phyloP scores from a whole-genome alignment of 1,284 basidiomycete species.

The Cutaneotrichosporon spelunceum region DNA sequence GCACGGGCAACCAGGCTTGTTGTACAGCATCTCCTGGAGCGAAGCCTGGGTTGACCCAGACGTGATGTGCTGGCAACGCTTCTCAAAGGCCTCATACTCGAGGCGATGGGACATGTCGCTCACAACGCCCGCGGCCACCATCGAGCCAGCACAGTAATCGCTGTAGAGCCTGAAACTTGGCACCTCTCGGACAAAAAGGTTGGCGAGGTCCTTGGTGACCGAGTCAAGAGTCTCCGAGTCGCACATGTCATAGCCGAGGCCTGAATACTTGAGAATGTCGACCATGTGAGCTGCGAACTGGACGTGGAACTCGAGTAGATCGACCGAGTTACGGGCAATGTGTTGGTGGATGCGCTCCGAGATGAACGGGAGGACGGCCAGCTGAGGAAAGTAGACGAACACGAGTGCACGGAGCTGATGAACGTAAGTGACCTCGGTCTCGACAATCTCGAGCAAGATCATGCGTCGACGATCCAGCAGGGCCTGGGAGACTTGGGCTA shows the following conservation, averaged over 20 bases:
- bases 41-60: constrained; percentile 48
- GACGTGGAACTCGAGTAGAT: constrained; percentile 71
- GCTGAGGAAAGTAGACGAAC: constrained; percentile 54
- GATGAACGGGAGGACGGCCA: constrained; percentile 50
- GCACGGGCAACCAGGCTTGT: constrained; percentile 24
- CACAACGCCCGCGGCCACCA: constrained; percentile 70
- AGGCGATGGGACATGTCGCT: constrained; percentile 58
- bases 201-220: constrained; percentile 60
- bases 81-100: constrained; percentile 80
- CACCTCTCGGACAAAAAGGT: constrained; percentile 66
- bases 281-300: constrained; percentile 57
- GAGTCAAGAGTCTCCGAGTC: constrained; percentile 45
- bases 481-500: constrained; percentile 26
- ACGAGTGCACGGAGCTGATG: constrained; percentile 71
- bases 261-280: constrained; percentile 56
- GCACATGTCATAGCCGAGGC: constrained; percentile 53
- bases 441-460: constrained; percentile 64
- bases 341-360: constrained; percentile 41
- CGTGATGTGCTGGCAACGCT: constrained; percentile 61
- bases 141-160: constrained; percentile 76
- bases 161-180: constrained; percentile 72
- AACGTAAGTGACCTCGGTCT: constrained; percentile 77
- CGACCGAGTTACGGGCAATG: constrained; percentile 68
- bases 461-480: constrained; percentile 40
- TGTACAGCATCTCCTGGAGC: constrained; percentile 42